Base-by-base conservation (phyloP, 1,139 yeast genomes). In the Diutina sp. region DNA sequence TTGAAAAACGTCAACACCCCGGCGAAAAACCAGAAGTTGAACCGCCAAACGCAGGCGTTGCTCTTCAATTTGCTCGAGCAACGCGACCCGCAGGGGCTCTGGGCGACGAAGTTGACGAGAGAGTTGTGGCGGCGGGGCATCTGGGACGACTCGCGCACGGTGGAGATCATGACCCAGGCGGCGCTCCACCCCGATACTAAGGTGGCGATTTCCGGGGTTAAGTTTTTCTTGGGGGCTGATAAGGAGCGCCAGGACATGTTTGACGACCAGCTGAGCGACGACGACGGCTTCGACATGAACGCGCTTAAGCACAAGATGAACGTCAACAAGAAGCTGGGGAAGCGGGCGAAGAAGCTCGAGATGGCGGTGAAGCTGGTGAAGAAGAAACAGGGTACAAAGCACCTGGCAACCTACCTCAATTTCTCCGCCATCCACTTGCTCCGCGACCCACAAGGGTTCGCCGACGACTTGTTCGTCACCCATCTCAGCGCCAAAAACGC, bases 391-490 rank as follows among this genome's bases (percentile, higher is more conserved):
- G 68, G 71, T 51, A 67, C 79, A 21, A 80, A 78, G 60, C 78
- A 75, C 58, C 73, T 78, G n/a, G 83, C 87, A n/a, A 82, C 89
- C 0, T 88, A 84, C 64, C 78, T 93, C 64, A 95, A 95, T 68
- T 95, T 93, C 71, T 85, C 95, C 54, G 99, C 99, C 51, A 85
- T 95, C 57, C 99, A 93, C 70, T 73, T 93, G 59, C 77, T 93
- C 57, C 82, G 97, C 68, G 99, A 93, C 67, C 99, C 99, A 12
- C 99, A 95, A 70, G 97, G 97, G 6, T 93, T 93, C 72, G 97
- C 98, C 6, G 99, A 93, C 63, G 80, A 77, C 60, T 73, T 93
- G 58, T 93, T 84, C 66, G 79, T 80, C 38, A 80, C 75, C 56
- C 96, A 90, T 67, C 73, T 93, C 59, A 78, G 87, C 57, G 81